Evolutionary conservation across 345 rosid species (phyloP).

Genomic region (Luvunga scandens): DNA sequence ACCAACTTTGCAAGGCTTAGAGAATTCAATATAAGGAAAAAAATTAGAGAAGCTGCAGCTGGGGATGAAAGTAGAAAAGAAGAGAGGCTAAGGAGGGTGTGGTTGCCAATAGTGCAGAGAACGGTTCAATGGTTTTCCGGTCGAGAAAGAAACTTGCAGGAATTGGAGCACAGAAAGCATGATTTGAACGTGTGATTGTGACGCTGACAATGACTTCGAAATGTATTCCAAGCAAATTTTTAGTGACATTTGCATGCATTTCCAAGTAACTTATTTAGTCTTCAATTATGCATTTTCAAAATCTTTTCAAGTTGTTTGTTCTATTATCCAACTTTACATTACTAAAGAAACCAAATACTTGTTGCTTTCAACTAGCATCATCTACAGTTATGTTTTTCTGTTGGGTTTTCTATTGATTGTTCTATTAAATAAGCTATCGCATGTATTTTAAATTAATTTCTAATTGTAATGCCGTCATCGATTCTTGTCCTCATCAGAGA

Average conservation of each 20-base stretch:
- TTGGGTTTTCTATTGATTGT: not conserved
- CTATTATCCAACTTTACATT: not conserved
- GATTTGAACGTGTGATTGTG: slow-evolving; percentile 7
- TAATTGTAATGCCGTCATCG: not conserved
- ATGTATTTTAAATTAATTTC: not conserved
- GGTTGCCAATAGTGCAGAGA: slow-evolving; percentile 40
- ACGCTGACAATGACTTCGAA: not conserved
- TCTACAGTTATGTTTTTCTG: not conserved
- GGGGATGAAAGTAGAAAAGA: slow-evolving; percentile 19
- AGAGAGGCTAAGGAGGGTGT: slow-evolving; percentile 36
- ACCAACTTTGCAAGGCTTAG: slow-evolving; percentile 34
- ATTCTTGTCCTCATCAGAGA: not conserved
- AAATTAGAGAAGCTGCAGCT: slow-evolving; percentile 3
- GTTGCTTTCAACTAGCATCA: not conserved
- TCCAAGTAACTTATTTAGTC: not conserved
- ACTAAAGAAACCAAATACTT: not conserved
- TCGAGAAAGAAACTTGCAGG: slow-evolving; percentile 17
- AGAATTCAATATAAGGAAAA: slow-evolving; percentile 8
- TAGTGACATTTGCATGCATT: not conserved
- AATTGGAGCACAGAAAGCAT: slow-evolving; percentile 1
- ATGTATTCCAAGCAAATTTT: not conserved
- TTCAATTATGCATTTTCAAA: slow-evolving; percentile 1
- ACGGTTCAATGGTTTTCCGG: slow-evolving; percentile 47
- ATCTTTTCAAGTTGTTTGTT: no score
- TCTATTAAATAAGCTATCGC: not conserved